Evolutionary conservation across 805 yeast genomes (phyloP).

Genomic region (Kazachstania psychrophila): DNA sequence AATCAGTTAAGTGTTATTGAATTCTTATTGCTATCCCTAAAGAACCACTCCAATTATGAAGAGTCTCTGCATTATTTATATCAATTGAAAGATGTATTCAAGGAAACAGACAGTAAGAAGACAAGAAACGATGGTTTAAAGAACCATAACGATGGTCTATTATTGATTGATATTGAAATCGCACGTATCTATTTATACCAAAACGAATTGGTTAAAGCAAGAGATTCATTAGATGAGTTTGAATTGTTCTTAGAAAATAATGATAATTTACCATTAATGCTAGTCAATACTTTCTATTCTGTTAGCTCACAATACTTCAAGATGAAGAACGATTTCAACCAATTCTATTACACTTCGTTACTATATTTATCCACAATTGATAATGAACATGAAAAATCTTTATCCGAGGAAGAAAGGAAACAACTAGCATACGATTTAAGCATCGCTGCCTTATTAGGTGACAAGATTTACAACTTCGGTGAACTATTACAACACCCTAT

Average conservation of each 20-base stretch:
- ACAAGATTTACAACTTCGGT: constrained; percentile 88
- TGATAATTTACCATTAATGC: constrained; percentile 48
- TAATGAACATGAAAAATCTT: constrained; percentile 18
- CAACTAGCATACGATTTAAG: constrained; percentile 66
- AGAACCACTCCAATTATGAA: constrained; percentile 32
- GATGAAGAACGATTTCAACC: constrained; percentile 66
- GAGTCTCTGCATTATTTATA: constrained; percentile 46
- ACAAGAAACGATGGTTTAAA: constrained; percentile 30
- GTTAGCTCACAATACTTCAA: constrained; percentile 71
- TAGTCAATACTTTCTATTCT: constrained; percentile 76
- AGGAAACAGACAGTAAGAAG: constrained; percentile 29
- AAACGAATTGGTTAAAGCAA: constrained; percentile 49
- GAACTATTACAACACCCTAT: constrained; percentile 88
- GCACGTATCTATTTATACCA: constrained; percentile 60
- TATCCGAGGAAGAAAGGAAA: constrained; percentile 31
- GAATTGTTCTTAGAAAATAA: constrained; percentile 47
- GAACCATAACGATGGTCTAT: constrained; percentile 44
- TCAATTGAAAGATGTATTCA: constrained; percentile 38
- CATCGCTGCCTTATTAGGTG: constrained; percentile 82
- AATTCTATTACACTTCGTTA: constrained; percentile 71
- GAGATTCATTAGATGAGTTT: constrained; percentile 56
- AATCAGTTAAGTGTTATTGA: constrained; percentile 73
- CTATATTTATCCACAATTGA: constrained; percentile 72
- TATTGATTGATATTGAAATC: constrained; percentile 58
- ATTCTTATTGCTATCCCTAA: constrained; percentile 52